Base-by-base conservation (phyloP, 306 rosid genomes). In the Acacia acuminata region DNA sequence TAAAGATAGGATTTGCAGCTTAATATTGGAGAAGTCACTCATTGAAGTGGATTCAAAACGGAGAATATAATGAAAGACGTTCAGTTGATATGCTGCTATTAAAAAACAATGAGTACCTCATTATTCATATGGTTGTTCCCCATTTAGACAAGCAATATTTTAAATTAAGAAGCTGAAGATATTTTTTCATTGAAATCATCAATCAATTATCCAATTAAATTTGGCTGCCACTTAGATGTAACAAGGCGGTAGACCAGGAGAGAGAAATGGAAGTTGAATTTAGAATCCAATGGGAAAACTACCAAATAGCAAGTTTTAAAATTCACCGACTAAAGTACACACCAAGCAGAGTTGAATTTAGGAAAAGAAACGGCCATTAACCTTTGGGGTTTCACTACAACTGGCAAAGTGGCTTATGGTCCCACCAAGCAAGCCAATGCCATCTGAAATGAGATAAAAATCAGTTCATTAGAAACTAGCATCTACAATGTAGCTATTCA, bases 371-470 rank as follows among this genome's bases (percentile, higher is more conserved):
- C 78, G 80, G 67, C 48, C 71, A 82, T 75, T 65, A 88, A 96
- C 98, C 99, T 92, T 96, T 44, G 98, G 96, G 73, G 98, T 91
- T 51, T 90, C 91, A 79, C 87, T 85, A 85, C 79, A 77, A 4
- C 90, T 89, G 73, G 78, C 94, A 79, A 92, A 90, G 86, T 89
- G 93, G 87, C 87, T 89, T 85, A 92, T 90, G 89, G 92, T 91
- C 81, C 97, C 99, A 79, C 97, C 98, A 42, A 96, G 98, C 83
- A 96, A 86, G 84, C 98, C 99, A 68, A 91, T 84, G 70, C 99
- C 98, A 66, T 96, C 99, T 96, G 91, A 84, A 87, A 89, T 73
- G 83, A 68, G 45, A 71, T 64, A 12, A 58, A 85, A 64, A 88
- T 42, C 51, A 43, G 60, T 76, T 74, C 22, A 75, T 36, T 38